Evolutionary conservation across 140 eudicot species (phyloP), one percentile per base, ranked within the genome.

Genomic region (Bidens hawaiensis): DNA sequence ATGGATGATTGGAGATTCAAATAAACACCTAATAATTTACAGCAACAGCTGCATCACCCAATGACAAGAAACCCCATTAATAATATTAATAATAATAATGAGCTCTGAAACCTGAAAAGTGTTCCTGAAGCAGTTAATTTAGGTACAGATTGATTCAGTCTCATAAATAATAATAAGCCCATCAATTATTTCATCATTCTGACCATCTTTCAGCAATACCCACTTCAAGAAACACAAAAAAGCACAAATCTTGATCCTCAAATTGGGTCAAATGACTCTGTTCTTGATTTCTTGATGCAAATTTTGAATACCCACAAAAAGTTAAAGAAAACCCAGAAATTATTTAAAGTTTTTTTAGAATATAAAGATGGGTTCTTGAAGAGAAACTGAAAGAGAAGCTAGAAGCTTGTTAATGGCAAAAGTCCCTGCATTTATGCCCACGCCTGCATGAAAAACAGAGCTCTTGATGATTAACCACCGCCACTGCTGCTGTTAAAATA

Each of bases 381-480:
- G 31, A 65, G 59, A 26, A 77, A 75, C 45, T 68, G 69, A 62
- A 74, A 73, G 75, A 74, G 77, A 78, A 58, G 69, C 33, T 67
- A 74, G 77, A 78, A 58, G 69, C 33, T 67, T 65, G 55, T 15
- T 65, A 69, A 53, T 49, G 64, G 71, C 75, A 78, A 80, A 75
- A 82, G 69, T 75, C 78, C 78, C 79, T 80, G 88, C 81, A 83
- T 83, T 78, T 81, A 80, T 78, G 79, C 88, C 79, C 89, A 83
- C 95, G 88, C 95, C 83, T 80, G 85, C 87, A 86, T 86, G 38
- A 80, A 80, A 86, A 80, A 80, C 65, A 77, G 95, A 80, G 95
- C 95, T 77, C 68, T 86, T 83, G 85, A 86, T 86, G 85, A 83
- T 86, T 81, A 80, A 73, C 90, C 90, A 86, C 88, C 83, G 85